phyloP scores from a whole-genome alignment of 352 stramenopile genomes.

The Nothophytophthora sp. region DNA sequence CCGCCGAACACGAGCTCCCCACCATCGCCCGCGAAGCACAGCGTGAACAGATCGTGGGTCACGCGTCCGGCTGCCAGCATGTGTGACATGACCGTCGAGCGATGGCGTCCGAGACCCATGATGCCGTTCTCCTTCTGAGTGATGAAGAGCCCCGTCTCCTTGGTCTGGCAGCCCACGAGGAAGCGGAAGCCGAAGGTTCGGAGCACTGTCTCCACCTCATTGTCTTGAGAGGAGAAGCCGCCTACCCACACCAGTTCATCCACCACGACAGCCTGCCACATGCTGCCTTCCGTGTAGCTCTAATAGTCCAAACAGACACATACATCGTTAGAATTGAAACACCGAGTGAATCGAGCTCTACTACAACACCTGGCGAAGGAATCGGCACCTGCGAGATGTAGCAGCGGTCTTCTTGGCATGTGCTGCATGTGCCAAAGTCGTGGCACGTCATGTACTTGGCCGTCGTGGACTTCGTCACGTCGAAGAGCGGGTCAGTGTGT shows the following conservation, averaged over 20 bases:
- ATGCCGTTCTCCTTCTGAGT: conserved; percentile 90
- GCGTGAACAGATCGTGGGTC: conserved; percentile 71
- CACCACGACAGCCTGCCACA: conserved; percentile 82
- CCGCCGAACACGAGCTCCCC: conserved; percentile 81
- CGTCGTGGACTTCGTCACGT: conserved; percentile 77
- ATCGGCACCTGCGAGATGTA: conserved; percentile 65
- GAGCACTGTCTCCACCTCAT: conserved; percentile 48
- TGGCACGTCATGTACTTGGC: conserved; percentile 67
- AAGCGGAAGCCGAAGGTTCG: conserved; percentile 74
- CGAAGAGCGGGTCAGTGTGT: conserved; percentile 78
- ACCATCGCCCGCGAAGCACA: conserved; percentile 75
- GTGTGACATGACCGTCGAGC: conserved; percentile 67
- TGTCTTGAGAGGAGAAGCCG: conserved; percentile 42
- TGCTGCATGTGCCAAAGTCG: conserved; percentile 48
- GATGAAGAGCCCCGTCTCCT: conserved; percentile 85
- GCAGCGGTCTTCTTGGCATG: conserved; percentile 66
- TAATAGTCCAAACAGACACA: conserved; percentile 12
- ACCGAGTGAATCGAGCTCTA: not conserved
- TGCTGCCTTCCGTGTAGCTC: conserved; percentile 89
- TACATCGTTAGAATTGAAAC: not conserved
- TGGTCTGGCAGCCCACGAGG: conserved; percentile 78
- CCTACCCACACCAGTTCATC: conserved; percentile 84
- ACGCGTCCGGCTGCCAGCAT: conserved; percentile 60
- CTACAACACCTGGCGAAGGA: not conserved
- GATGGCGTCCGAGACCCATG: conserved; percentile 81